phyloP scores from a whole-genome alignment of 352 stramenopile species.

The Phytopythium mirpurense region DNA sequence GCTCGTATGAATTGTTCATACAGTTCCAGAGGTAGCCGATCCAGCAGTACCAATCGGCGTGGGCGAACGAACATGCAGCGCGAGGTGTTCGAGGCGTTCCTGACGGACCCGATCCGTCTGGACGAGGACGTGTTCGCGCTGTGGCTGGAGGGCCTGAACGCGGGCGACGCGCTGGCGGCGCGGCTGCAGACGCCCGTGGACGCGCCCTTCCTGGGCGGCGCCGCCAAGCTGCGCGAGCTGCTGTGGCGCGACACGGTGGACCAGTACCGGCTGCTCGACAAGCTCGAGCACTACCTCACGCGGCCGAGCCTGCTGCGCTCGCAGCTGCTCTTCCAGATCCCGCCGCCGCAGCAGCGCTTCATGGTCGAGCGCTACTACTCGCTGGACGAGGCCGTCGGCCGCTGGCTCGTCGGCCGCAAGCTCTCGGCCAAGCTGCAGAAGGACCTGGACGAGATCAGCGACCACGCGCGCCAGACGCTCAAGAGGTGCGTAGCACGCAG shows the following conservation, averaged over 20 bases:
- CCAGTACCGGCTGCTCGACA: conserved; percentile 81
- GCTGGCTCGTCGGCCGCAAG: conserved; percentile 78
- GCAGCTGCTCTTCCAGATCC: conserved; percentile 81
- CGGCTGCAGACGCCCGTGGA: conserved; percentile 41
- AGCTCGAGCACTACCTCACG: conserved; percentile 79
- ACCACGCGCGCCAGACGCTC: conserved; percentile 53
- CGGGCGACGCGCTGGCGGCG: conserved; percentile 40
- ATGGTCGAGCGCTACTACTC: conserved; percentile 83
- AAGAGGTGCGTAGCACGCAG: conserved; percentile 24
- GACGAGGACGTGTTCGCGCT: conserved; percentile 75
- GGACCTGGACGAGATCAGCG: conserved; percentile 81
- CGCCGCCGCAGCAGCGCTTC: conserved; percentile 66
- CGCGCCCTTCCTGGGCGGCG: conserved; percentile 47
- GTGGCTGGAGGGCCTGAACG: conserved; percentile 74
- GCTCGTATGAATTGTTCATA: too few relatives aligned
- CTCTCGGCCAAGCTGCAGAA: conserved; percentile 79
- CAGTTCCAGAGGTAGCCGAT: too few relatives aligned
- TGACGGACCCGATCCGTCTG: conserved; percentile 75
- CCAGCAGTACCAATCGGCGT: too few relatives aligned
- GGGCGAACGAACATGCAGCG: conserved; percentile 65
- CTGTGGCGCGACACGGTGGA: conserved; percentile 77
- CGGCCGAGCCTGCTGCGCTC: conserved; percentile 74
- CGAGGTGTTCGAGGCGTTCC: conserved; percentile 77
- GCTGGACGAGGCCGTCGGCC: conserved; percentile 59
- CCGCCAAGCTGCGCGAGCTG: conserved; percentile 54